Evolutionary conservation across 2,329 filamentous ascomycete species (phyloP), one percentile per base, ranked within the genome.

Genomic region (Aspergillus sclerotialis): DNA sequence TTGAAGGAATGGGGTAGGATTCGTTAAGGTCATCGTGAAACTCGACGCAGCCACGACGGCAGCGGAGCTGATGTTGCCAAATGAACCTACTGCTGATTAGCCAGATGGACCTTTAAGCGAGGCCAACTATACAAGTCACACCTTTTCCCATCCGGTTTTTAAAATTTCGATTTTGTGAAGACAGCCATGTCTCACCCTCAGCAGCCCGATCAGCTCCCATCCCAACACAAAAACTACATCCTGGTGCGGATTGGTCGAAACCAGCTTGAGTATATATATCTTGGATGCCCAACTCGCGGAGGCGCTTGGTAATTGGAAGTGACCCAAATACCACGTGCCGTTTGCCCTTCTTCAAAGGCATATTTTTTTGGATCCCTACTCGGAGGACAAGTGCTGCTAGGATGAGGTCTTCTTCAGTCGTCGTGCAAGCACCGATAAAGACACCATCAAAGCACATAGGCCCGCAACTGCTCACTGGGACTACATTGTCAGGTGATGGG

Each of bases 381-480:
- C 63, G 50, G 0, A 70, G 52, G 3, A 69, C 61, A 4, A 69
- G 46, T 0, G 58, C 65, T 0, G 51, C 66, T 4, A 69, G 47
- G 9, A 69, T 56, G 1, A 69, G 44, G 34, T 70, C 65, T 42
- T 69, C 66, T 33, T 68, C 63, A 0, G 65, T 52, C 1, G 65
- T 69, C 2, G 67, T 70, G 42, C 66, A 70, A 2, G 67, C 67
- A 1, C 67, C 67, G 14, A 70, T 69, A 43, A 70, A 70, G 33
- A 57, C 60, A 2, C 66, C 67, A 32, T 69, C 63, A 3, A 69
- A 45, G 1, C 43, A 11, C 25, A 50, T 58, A 1, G 48, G 52
- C 2, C 39, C 45, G 9, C 54, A 44, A n/a, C 62, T 55, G 0
- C 43, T 44, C 1, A 69, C 59, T 1, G 65, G 56, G 0, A 67